Evolutionary conservation across 345 rosid genomes (phyloP).

Genomic region (Draba incana): DNA sequence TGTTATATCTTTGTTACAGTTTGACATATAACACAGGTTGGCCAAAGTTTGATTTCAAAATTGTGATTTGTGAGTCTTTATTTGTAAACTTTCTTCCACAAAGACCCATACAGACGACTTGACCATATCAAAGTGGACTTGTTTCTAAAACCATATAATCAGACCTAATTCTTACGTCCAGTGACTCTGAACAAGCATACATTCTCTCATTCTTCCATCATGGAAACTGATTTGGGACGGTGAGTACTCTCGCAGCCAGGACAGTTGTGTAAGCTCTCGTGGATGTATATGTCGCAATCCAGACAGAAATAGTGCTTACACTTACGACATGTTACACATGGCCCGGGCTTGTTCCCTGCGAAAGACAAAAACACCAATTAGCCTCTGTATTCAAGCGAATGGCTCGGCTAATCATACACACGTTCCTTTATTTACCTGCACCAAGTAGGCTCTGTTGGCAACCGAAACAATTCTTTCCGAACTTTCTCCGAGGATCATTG

Average conservation of each 20-base stretch:
- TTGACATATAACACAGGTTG: conserved; percentile 27
- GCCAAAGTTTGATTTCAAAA: neutral
- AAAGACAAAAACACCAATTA: conserved; percentile 24
- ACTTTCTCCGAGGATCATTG: conserved; percentile 45
- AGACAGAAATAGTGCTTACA: conserved; percentile 80
- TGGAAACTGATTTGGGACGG: conserved; percentile 41
- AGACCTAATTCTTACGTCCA: neutral
- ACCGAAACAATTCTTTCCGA: conserved; percentile 71
- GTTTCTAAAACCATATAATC: too few relatives aligned
- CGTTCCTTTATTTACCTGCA: conserved; percentile 50
- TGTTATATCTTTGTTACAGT: conserved; percentile 11
- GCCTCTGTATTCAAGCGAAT: neutral
- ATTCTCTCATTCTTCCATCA: conserved; percentile 43
- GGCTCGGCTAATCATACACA: neutral
- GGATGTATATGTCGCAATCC: conserved; percentile 92
- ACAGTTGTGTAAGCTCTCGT: conserved; percentile 92
- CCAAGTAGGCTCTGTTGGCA: conserved; percentile 72
- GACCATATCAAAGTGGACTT: too few relatives aligned
- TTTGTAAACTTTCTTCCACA: too few relatives aligned
- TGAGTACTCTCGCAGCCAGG: conserved; percentile 90
- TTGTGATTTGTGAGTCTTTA: too few relatives aligned
- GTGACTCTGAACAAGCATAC: neutral
- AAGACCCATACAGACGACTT: too few relatives aligned
- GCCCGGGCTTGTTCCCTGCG: conserved; percentile 64
- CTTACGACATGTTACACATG: conserved; percentile 64